These are phyloP conservation scores for Diospyros kaki DNA, from an alignment of 148 eudicot species.

Conservation along the genomic window DNA sequence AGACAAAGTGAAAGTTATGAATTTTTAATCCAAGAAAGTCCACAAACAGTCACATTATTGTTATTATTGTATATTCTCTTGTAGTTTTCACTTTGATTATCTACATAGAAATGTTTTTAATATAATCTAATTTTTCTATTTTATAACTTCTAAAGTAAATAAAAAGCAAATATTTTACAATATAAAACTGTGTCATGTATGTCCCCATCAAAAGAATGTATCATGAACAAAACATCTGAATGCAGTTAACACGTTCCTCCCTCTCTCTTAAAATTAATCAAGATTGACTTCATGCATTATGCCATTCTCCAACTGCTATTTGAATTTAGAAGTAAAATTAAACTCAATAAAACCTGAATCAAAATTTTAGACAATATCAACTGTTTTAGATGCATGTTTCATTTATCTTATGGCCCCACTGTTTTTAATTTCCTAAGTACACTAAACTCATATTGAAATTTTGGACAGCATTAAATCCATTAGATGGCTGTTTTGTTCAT, in stretches of 20 bases:
- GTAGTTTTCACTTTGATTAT: neutral
- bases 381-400: too few species aligned
- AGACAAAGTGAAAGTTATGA: neutral
- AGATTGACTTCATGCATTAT: slow-evolving; percentile 3
- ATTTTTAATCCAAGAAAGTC: neutral
- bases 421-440: too few species aligned
- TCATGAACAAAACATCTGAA: too few species aligned
- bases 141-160: neutral
- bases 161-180: neutral
- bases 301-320: neutral
- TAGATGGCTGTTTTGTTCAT: neutral
- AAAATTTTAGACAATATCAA: too few species aligned
- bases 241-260: neutral
- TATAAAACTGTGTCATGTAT: too few species aligned
- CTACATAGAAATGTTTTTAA: neutral
- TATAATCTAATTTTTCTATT: neutral
- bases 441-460: neutral
- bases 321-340: neutral
- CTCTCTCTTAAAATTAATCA: neutral
- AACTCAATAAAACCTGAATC: too few species aligned
- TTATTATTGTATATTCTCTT: too few species aligned
- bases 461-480: neutral
- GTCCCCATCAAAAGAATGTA: neutral
- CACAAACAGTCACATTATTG: neutral
- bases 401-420: too few species aligned